Percentiles rank a stretch among this genome's conserved stretches.
Conservation (phyloP, 805 yeast genomes). For the Teunomyces panamensis region DNA sequence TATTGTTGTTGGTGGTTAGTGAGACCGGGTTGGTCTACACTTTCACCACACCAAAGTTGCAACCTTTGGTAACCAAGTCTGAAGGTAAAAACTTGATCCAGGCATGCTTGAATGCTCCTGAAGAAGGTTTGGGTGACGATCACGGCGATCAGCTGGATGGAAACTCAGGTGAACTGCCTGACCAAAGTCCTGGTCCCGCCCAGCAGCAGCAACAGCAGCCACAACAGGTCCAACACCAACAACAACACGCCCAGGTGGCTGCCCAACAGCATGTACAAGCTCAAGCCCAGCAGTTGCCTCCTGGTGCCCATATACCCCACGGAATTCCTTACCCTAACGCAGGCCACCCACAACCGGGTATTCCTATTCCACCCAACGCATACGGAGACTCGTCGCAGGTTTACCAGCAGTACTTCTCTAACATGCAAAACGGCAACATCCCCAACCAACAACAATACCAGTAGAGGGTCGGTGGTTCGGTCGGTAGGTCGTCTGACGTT, state of each 20-base stretch:
- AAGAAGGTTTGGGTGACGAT: slow-evolving; percentile 68
- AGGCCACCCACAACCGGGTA: slow-evolving; percentile 36
- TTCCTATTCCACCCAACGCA: slow-evolving; percentile 45
- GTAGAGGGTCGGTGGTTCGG: slow-evolving; percentile 21
- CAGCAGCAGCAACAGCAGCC: slow-evolving; percentile 23
- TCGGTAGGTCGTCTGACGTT: not conserved
- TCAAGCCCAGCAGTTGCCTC: slow-evolving; percentile 33
- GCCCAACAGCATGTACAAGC: slow-evolving; percentile 32
- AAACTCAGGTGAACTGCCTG: slow-evolving; percentile 39
- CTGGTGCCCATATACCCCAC: slow-evolving; percentile 40
- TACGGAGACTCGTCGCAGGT: slow-evolving; percentile 53
- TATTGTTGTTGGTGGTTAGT: slow-evolving; percentile 86
- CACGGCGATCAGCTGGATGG: slow-evolving; percentile 54
- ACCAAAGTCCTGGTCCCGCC: slow-evolving; percentile 28
- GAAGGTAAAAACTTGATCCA: slow-evolving; percentile 97
- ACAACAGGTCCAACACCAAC: slow-evolving; percentile 22
- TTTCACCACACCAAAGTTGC: slow-evolving; percentile 97
- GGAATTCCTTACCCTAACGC: slow-evolving; percentile 46
- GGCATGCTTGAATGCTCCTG: slow-evolving; percentile 97
- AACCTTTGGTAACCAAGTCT: slow-evolving; percentile 94
- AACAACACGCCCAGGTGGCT: slow-evolving; percentile 15
- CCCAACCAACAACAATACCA: slow-evolving; percentile 57
- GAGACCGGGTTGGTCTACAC: slow-evolving; percentile 99
- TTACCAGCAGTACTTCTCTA: slow-evolving; percentile 62
- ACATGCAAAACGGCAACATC: slow-evolving; percentile 47